phyloP scores from a whole-genome alignment of 2,329 filamentous ascomycete species.

The Phaeosphaeria sp. region DNA sequence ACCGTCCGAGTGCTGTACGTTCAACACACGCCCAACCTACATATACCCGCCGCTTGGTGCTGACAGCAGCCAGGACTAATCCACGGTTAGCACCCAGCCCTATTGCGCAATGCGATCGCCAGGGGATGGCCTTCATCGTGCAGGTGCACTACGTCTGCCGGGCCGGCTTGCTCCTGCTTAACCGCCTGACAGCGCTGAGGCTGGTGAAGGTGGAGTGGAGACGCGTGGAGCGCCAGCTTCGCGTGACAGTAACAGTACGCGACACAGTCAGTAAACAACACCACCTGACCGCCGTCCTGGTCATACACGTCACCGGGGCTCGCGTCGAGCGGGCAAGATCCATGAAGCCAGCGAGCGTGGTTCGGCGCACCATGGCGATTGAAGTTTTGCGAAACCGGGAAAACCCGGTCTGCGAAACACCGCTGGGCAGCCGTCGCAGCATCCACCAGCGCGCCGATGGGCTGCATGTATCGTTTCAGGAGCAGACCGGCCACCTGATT shows the following conservation, averaged over 20 bases:
- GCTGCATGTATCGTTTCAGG: conserved; percentile 7
- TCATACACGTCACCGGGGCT: conserved; percentile 4
- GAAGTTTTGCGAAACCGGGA: conserved; percentile 22
- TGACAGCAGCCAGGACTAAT: neutral
- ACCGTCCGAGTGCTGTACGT: neutral
- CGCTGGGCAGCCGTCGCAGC: conserved; percentile 1
- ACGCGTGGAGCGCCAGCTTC: conserved; percentile 13
- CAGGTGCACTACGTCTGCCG: conserved; percentile 11
- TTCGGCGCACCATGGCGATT: conserved; percentile 20
- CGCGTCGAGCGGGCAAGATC: conserved; percentile 6
- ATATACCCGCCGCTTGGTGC: neutral
- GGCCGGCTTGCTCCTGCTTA: conserved; percentile 1
- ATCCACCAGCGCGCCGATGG: conserved; percentile 10
- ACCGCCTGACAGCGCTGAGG: conserved; percentile 10
- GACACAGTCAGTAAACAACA: neutral
- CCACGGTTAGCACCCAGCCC: neutral
- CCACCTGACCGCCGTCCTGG: conserved; percentile 1
- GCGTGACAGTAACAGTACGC: conserved; percentile 13
- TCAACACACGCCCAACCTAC: neutral
- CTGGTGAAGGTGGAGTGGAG: conserved; percentile 12
- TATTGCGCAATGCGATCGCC: conserved; percentile 8
- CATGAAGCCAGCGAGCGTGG: conserved; percentile 22
- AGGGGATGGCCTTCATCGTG: conserved; percentile 15
- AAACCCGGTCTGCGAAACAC: conserved; percentile 14
- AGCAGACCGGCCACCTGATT: conserved; percentile 3